phyloP scores from a whole-genome alignment of 768 basidiomycete species.

The Boletales sp. region DNA sequence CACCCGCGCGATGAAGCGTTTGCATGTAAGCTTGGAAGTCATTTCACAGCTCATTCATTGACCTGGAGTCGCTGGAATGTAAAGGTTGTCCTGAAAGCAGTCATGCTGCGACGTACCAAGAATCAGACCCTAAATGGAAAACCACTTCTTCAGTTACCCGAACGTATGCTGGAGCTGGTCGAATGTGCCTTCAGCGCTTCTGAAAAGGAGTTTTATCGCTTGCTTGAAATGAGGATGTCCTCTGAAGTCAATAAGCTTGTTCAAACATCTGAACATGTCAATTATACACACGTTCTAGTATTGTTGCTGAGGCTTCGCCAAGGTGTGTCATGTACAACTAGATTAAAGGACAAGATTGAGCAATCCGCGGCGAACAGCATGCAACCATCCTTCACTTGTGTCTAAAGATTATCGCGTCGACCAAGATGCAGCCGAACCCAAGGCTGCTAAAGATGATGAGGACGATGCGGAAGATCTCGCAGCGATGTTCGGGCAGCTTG shows the following conservation, averaged over 20 bases:
- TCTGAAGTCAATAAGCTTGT: constrained; percentile 66
- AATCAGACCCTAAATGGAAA: constrained; percentile 71
- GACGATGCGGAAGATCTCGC: constrained; percentile 72
- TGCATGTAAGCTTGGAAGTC: constrained; percentile 52
- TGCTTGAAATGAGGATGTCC: constrained; percentile 65
- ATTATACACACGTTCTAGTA: constrained; percentile 68
- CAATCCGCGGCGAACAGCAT: constrained; percentile 48
- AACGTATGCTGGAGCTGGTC: constrained; percentile 64
- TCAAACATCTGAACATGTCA: constrained; percentile 42
- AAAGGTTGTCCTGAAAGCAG: constrained; percentile 73
- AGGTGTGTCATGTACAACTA: constrained; percentile 45
- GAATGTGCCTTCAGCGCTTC: constrained; percentile 73
- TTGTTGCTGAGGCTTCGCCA: constrained; percentile 83
- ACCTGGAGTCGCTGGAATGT: neutral
- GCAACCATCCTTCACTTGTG: constrained; percentile 84
- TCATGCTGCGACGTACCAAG: constrained; percentile 91
- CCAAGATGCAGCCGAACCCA: constrained; percentile 71
- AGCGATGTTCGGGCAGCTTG: constrained; percentile 66
- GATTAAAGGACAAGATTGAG: neutral
- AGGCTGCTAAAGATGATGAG: constrained; percentile 47
- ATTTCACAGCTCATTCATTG: neutral
- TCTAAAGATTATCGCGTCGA: constrained; percentile 73
- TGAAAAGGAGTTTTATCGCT: constrained; percentile 78
- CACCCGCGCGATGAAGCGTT: constrained; percentile 71
- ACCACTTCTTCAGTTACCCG: constrained; percentile 76